phyloP scores from a whole-genome alignment of 129 eudicot genomes.

The Centrapalus pauciflorus region DNA sequence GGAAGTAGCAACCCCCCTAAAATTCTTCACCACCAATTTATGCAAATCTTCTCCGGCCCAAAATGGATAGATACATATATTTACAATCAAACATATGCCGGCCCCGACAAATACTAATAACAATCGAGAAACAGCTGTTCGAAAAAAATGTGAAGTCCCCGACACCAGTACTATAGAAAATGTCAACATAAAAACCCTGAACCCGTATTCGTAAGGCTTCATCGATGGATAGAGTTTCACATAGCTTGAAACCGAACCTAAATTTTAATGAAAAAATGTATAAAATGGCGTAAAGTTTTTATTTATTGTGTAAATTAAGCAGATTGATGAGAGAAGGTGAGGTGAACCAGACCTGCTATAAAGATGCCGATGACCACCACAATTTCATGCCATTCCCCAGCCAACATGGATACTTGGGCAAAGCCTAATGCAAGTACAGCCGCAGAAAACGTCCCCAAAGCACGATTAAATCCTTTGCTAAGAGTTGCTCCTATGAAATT shows the following conservation, averaged over 20 bases:
- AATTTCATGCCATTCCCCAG: constrained; percentile 61
- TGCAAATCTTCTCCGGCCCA: constrained; percentile 99
- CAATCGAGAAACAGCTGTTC: constrained; percentile 79
- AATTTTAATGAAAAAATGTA: not conserved
- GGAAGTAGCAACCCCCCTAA: constrained; percentile 81
- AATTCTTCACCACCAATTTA: constrained; percentile 84
- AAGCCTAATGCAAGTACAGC: constrained; percentile 70
- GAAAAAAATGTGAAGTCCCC: constrained; percentile 64
- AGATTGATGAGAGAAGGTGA: not conserved
- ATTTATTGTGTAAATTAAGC: too few species aligned
- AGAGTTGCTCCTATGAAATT: constrained; percentile 88
- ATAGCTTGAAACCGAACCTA: constrained; percentile 71
- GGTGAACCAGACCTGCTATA: constrained; percentile 43
- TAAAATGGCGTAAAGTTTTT: too few species aligned
- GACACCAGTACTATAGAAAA: constrained; percentile 79
- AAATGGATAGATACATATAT: constrained; percentile 74
- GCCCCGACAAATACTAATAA: constrained; percentile 82
- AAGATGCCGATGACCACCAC: constrained; percentile 74
- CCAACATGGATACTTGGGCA: constrained; percentile 56
- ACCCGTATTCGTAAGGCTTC: constrained; percentile 89
- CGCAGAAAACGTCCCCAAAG: constrained; percentile 85
- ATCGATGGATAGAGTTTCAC: constrained; percentile 72
- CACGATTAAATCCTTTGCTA: constrained; percentile 89
- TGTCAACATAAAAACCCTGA: constrained; percentile 82
- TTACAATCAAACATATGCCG: constrained; percentile 59